phyloP scores from a whole-genome alignment of 495 filamentous ascomycete genomes.

The Apodospora peruviana region DNA sequence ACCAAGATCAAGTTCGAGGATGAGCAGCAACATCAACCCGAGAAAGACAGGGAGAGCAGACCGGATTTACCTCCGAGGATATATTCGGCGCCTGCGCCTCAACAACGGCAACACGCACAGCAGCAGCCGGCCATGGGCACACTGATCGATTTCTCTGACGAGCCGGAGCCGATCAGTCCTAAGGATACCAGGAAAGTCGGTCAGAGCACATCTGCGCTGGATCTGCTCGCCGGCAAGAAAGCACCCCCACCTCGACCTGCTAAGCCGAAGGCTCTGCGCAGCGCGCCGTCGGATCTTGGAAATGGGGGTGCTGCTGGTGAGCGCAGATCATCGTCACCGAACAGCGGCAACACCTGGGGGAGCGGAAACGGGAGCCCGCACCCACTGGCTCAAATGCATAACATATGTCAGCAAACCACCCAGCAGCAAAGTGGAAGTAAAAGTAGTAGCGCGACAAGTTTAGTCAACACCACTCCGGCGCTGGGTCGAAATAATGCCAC shows the following conservation, averaged over 20 bases:
- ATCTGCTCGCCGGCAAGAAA: slow-evolving; percentile 22
- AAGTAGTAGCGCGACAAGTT: no score
- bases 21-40: slow-evolving; percentile 17
- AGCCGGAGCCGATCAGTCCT: slow-evolving; percentile 32
- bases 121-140: slow-evolving; percentile 44
- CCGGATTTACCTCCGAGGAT: slow-evolving; percentile 33
- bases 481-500: no score
- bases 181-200: slow-evolving; percentile 23
- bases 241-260: slow-evolving; percentile 55
- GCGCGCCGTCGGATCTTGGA: slow-evolving; percentile 20
- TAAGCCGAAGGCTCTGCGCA: slow-evolving; percentile 63
- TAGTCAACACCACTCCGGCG: no score
- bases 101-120: slow-evolving; percentile 6
- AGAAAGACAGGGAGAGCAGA: slow-evolving; percentile 15
- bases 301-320: neutral
- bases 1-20: slow-evolving; percentile 12
- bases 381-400: slow-evolving; percentile 29
- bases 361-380: slow-evolving; percentile 17
- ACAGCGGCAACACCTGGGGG: neutral
- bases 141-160: slow-evolving; percentile 60
- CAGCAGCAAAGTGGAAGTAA: no score
- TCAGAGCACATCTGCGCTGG: slow-evolving; percentile 32
- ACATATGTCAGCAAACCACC: slow-evolving; percentile 23
- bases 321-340: no score
- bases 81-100: slow-evolving; percentile 17